phyloP scores from a whole-genome alignment of 805 yeast genomes.

The Wickerhamiella spandovensis region DNA sequence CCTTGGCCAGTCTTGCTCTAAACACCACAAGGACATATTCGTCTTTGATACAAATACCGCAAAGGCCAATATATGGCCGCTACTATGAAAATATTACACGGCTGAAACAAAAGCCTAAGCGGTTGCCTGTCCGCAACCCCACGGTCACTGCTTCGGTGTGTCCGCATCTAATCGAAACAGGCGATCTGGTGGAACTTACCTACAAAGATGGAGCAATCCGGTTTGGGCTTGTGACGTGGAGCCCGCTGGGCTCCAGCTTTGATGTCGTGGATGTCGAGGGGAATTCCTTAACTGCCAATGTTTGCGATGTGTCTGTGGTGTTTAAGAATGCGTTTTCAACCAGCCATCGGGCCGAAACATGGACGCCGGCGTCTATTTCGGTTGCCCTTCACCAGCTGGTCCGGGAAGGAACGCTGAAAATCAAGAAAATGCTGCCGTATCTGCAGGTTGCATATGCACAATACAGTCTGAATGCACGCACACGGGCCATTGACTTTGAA shows the following conservation, averaged over 20 bases:
- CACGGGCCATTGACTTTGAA: slow-evolving; percentile 11
- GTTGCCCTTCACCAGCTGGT: not conserved
- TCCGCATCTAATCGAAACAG: slow-evolving; percentile 10
- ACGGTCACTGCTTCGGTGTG: not conserved
- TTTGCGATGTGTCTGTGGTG: slow-evolving; percentile 7
- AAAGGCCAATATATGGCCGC: not conserved
- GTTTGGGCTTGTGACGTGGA: slow-evolving; percentile 15
- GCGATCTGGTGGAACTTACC: slow-evolving; percentile 15
- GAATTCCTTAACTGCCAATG: not conserved
- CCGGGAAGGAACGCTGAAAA: not conserved
- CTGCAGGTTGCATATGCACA: slow-evolving; percentile 8
- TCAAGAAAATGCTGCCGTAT: slow-evolving; percentile 1
- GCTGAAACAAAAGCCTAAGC: not conserved
- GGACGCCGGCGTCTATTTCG: not conserved
- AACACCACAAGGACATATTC: not conserved
- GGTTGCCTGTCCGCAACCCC: not conserved
- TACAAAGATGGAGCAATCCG: slow-evolving; percentile 5
- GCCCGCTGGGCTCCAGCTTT: slow-evolving; percentile 7
- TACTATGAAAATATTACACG: not conserved
- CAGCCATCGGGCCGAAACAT: not conserved
- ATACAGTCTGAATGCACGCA: not conserved
- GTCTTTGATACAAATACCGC: not conserved
- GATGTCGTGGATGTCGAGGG: slow-evolving; percentile 10
- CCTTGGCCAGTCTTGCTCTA: not conserved
- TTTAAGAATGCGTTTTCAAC: slow-evolving; percentile 6